phyloP scores from a whole-genome alignment of 768 basidiomycete genomes.

The Boletus coccyginus region DNA sequence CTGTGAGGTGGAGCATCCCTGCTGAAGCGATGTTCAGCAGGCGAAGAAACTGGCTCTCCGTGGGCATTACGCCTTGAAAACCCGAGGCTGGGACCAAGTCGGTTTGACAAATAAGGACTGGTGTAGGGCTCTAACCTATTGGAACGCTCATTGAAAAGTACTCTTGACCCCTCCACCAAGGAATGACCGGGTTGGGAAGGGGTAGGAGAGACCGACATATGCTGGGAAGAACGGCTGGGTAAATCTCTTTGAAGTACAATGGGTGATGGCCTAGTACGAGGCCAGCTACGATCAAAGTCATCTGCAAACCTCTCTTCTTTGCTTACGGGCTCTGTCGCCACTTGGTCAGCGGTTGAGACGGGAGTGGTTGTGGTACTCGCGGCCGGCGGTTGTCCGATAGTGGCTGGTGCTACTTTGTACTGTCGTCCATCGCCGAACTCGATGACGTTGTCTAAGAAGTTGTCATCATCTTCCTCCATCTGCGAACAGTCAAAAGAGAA shows the following conservation, averaged over 20 bases:
- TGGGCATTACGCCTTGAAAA: slow-evolving; percentile 42
- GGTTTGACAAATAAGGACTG: slow-evolving; percentile 43
- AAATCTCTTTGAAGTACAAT: slow-evolving; percentile 41
- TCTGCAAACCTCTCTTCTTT: slow-evolving; percentile 91
- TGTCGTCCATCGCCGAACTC: slow-evolving; percentile 96
- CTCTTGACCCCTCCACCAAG: slow-evolving; percentile 60
- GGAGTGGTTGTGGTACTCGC: slow-evolving; percentile 11
- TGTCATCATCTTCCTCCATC: slow-evolving; percentile 93
- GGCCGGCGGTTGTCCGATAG: slow-evolving; percentile 30
- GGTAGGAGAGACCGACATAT: slow-evolving; percentile 33
- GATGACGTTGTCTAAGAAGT: slow-evolving; percentile 84
- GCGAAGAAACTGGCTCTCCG: slow-evolving; percentile 38
- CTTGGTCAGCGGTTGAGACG: slow-evolving; percentile 20
- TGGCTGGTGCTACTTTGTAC: slow-evolving; percentile 71
- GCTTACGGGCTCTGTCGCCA: slow-evolving; percentile 47
- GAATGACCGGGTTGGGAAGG: slow-evolving; percentile 43
- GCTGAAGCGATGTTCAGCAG: slow-evolving; percentile 42
- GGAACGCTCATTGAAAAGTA: slow-evolving; percentile 93
- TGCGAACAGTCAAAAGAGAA: slow-evolving; percentile 27
- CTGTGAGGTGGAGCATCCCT: slow-evolving; percentile 48
- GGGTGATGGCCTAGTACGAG: slow-evolving; percentile 60
- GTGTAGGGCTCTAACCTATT: slow-evolving; percentile 86
- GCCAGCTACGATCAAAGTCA: slow-evolving; percentile 96
- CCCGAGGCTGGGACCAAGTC: slow-evolving; percentile 36
- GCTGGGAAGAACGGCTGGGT: slow-evolving; percentile 30